Conservation (phyloP, 1,284 basidiomycete species). For the Ganoderma multipileum region DNA sequence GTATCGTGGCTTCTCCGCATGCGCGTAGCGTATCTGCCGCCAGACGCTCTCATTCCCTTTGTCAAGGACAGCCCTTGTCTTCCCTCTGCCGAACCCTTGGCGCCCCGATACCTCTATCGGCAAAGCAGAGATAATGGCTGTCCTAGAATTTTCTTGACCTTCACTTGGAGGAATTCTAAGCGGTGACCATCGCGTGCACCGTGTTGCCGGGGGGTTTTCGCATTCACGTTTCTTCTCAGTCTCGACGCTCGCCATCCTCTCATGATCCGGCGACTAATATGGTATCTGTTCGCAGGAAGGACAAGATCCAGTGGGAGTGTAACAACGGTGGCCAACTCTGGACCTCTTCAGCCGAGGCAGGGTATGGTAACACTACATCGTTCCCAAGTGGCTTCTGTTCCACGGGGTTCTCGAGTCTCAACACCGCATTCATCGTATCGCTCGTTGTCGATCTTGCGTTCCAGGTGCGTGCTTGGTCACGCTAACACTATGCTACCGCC, state of each 20-base stretch:
- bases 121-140: background rate
- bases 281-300: slow-evolving; percentile 52
- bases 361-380: slow-evolving; percentile 47
- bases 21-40: background rate
- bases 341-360: slow-evolving; percentile 55
- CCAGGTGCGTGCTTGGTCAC: slow-evolving; percentile 54
- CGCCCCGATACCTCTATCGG: background rate
- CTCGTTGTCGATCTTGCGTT: slow-evolving; percentile 72
- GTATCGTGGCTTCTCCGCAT: slow-evolving; percentile 1
- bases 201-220: background rate
- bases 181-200: background rate
- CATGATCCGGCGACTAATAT: slow-evolving; percentile 27
- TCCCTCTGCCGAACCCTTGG: background rate
- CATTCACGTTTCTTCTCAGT: slow-evolving; percentile 2
- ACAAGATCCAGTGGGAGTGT: slow-evolving; percentile 81
- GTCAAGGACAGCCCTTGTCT: background rate
- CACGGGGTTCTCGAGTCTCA: slow-evolving; percentile 67
- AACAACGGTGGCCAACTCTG: slow-evolving; percentile 76
- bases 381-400: slow-evolving; percentile 70
- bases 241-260: background rate
- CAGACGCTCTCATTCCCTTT: background rate
- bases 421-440: slow-evolving; percentile 71
- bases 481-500: slow-evolving; percentile 7
- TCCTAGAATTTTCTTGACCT: background rate
- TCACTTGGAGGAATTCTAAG: background rate